Evolutionary conservation across 306 rosid genomes (phyloP).

Genomic region (Castanea sativa): DNA sequence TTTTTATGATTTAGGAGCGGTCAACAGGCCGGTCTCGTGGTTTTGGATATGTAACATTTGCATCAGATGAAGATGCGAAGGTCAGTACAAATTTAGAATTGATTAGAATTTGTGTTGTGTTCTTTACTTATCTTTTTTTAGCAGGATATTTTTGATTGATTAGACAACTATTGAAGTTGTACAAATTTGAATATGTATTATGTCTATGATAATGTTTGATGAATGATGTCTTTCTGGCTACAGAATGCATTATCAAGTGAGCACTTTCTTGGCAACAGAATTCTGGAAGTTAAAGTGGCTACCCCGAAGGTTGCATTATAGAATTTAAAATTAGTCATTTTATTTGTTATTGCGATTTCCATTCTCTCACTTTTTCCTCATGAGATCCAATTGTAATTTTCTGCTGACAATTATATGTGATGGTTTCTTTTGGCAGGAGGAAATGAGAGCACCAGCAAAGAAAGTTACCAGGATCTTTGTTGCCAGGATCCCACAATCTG

Average conservation of each 20-base stretch:
- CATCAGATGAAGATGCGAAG: conserved; percentile 86
- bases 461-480: conserved; percentile 93
- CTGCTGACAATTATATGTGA: conserved; percentile 20
- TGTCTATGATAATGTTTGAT: background rate
- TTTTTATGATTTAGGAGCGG: conserved; percentile 59
- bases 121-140: background rate
- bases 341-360: conserved; percentile 3
- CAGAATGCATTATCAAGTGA: conserved; percentile 78
- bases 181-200: background rate
- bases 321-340: background rate
- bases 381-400: background rate
- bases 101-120: background rate
- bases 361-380: background rate
- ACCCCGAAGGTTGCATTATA: conserved; percentile 76
- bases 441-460: conserved; percentile 85
- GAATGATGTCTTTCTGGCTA: conserved; percentile 16
- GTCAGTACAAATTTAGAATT: conserved; percentile 26
- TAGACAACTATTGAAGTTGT: too few relatives aligned
- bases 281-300: conserved; percentile 96
- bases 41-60: conserved; percentile 95
- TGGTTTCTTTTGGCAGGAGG: conserved; percentile 64
- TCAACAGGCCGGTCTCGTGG: conserved; percentile 96
- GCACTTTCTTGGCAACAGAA: conserved; percentile 87
- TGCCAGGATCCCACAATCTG: conserved; percentile 89
- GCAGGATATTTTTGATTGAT: background rate